phyloP scores from a whole-genome alignment of 2,329 filamentous ascomycete genomes.

The Dactylellina haptotyla region DNA sequence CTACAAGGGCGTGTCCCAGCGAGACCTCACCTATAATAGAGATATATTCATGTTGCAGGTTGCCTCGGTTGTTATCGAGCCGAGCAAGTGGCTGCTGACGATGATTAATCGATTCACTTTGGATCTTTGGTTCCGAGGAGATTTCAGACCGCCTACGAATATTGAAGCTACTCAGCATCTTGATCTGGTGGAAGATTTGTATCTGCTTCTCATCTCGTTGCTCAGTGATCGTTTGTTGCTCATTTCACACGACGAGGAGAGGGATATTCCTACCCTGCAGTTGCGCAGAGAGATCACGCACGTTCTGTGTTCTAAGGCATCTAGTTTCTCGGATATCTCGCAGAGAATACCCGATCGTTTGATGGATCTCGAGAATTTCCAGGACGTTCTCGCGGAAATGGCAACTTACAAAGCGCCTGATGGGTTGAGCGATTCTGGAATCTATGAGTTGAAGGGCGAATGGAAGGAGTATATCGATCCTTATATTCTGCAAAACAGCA shows the following conservation, averaged over 20 bases:
- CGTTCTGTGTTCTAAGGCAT: constrained; percentile 92
- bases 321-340: constrained; percentile 92
- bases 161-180: constrained; percentile 89
- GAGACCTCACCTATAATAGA: constrained; percentile 92
- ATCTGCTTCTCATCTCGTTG: constrained; percentile 89
- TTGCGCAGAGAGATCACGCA: constrained; percentile 92
- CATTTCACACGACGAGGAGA: constrained; percentile 73
- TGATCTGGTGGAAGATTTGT: constrained; percentile 94
- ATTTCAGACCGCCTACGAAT: constrained; percentile 77
- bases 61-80: constrained; percentile 85
- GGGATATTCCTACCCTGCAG: constrained; percentile 67
- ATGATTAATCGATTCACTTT: constrained; percentile 93
- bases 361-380: constrained; percentile 87
- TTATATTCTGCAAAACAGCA: constrained; percentile 94
- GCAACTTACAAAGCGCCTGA: constrained; percentile 90
- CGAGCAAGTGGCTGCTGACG: constrained; percentile 83
- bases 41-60: constrained; percentile 95
- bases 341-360: constrained; percentile 87
- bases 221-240: constrained; percentile 88
- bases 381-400: constrained; percentile 84
- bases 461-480: constrained; percentile 91
- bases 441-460: constrained; percentile 88
- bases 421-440: constrained; percentile 89
- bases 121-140: constrained; percentile 83
- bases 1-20: constrained; percentile 86